Percentiles rank a stretch among this genome's conserved stretches.
These are phyloP conservation scores for Pseudonectria buxi DNA, from an alignment of 2,329 filamentous ascomycete species.

Conservation along the genomic window DNA sequence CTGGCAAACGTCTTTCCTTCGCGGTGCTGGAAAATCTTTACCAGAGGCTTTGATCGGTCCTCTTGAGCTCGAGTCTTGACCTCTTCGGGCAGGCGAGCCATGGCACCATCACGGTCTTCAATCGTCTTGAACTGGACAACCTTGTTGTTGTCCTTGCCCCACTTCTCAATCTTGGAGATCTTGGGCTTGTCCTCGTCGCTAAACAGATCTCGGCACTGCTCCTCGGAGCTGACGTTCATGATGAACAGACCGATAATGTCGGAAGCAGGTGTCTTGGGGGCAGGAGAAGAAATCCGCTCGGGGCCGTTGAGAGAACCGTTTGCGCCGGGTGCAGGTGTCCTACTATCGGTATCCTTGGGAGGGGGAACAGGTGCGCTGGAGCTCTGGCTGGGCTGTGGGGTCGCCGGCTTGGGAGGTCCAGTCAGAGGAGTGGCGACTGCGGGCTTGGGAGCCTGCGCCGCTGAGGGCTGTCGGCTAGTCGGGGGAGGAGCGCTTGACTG, in stretches of 20 bases:
- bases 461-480: constrained; percentile 30
- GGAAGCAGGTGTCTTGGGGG: constrained; percentile 53
- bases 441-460: constrained; percentile 37
- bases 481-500: constrained; percentile 29
- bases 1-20: constrained; percentile 47
- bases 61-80: constrained; percentile 66
- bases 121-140: constrained; percentile 76
- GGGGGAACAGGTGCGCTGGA: constrained; percentile 32
- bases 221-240: constrained; percentile 75
- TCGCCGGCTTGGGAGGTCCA: constrained; percentile 33
- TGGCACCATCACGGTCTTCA: constrained; percentile 74
- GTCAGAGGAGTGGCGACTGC: constrained; percentile 30
- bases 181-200: constrained; percentile 75
- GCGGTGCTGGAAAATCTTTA: constrained; percentile 75
- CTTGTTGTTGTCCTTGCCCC: constrained; percentile 64
- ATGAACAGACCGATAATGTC: constrained; percentile 83
- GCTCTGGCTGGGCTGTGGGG: constrained; percentile 43
- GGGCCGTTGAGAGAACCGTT: constrained; percentile 49
- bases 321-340: constrained; percentile 34
- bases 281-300: constrained; percentile 50
- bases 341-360: constrained; percentile 52
- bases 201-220: constrained; percentile 77
- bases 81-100: constrained; percentile 68
- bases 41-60: constrained; percentile 70
- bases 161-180: constrained; percentile 72